Percentiles rank a stretch among this genome's conserved stretches.
These are phyloP conservation scores for Pythium biforme DNA, from an alignment of 352 stramenopile species.

Conservation along the genomic window DNA sequence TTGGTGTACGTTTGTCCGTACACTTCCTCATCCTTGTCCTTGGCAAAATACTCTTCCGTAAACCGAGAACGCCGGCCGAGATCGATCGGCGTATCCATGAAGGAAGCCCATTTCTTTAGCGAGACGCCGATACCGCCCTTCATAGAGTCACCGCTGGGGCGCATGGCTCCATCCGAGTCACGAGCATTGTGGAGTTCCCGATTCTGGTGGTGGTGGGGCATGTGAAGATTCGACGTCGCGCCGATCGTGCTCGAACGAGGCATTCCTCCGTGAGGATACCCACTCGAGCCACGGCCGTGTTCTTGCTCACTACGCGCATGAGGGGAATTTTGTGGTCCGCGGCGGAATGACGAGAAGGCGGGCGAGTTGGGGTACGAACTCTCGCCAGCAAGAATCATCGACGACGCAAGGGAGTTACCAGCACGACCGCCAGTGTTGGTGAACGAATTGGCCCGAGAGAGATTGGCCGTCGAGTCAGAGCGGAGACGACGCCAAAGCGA, in stretches of 20 bases:
- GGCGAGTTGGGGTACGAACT: conserved; percentile 68
- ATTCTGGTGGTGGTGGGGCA: conserved; percentile 8
- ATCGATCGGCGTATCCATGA: conserved; percentile 59
- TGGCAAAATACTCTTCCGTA: conserved; percentile 76
- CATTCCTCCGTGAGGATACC: conserved; percentile 9
- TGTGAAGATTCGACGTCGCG: not conserved
- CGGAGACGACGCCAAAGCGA: conserved; percentile 70
- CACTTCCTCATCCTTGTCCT: conserved; percentile 42
- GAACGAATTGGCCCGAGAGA: conserved; percentile 72
- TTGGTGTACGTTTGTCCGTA: conserved; percentile 34
- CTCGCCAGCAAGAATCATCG: conserved; percentile 43
- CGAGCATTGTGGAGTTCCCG: conserved; percentile 6
- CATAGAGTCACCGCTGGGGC: conserved; percentile 45
- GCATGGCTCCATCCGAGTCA: conserved; percentile 16
- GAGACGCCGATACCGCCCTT: conserved; percentile 51
- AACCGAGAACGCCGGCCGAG: conserved; percentile 75
- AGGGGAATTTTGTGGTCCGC: conserved; percentile 44
- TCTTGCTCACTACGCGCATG: conserved; percentile 10
- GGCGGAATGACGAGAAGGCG: conserved; percentile 52
- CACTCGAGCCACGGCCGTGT: conserved; percentile 15
- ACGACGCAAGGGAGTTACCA: conserved; percentile 37
- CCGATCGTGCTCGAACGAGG: conserved; percentile 20
- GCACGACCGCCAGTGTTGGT: conserved; percentile 36
- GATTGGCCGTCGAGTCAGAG: conserved; percentile 43
- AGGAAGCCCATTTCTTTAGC: conserved; percentile 74